Conservation (phyloP, 2,329 filamentous ascomycete genomes). For the Juglanconis oblonga region DNA sequence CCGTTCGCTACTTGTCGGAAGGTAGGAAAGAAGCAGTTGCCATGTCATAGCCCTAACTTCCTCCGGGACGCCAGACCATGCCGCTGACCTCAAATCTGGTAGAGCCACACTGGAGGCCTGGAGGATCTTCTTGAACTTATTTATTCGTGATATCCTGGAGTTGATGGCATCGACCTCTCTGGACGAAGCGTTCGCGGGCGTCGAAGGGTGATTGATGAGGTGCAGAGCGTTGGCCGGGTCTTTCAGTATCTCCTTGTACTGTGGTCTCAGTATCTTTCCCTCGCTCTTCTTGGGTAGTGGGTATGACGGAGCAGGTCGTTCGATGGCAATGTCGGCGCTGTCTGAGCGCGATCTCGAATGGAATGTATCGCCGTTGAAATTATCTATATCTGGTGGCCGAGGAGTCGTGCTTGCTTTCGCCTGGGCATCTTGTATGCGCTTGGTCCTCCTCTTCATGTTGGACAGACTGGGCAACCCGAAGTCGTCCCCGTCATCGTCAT, state of each 20-base stretch:
- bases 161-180: constrained; percentile 87
- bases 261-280: constrained; percentile 91
- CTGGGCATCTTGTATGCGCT: constrained; percentile 47
- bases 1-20: constrained; percentile 94
- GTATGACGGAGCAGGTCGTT: constrained; percentile 78
- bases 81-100: constrained; percentile 75
- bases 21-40: constrained; percentile 91
- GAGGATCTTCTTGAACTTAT: constrained; percentile 96
- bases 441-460: constrained; percentile 77
- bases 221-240: constrained; percentile 92
- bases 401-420: constrained; percentile 27
- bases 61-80: constrained; percentile 92
- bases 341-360: constrained; percentile 60
- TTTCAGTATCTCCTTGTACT: constrained; percentile 93
- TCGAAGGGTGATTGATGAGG: constrained; percentile 81
- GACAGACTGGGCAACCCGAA: constrained; percentile 92
- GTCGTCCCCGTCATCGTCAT: constrained; percentile 89
- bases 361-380: constrained; percentile 3
- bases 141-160: constrained; percentile 86
- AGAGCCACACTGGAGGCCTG: constrained; percentile 89
- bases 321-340: constrained; percentile 91
- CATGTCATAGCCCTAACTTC: constrained; percentile 99
- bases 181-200: constrained; percentile 68
- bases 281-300: constrained; percentile 86
- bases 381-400: constrained; percentile 9